These are phyloP conservation scores for Endogone sp. DNA, from an alignment of 192 early-diverging fungal genomes.

Conservation along the genomic window DNA sequence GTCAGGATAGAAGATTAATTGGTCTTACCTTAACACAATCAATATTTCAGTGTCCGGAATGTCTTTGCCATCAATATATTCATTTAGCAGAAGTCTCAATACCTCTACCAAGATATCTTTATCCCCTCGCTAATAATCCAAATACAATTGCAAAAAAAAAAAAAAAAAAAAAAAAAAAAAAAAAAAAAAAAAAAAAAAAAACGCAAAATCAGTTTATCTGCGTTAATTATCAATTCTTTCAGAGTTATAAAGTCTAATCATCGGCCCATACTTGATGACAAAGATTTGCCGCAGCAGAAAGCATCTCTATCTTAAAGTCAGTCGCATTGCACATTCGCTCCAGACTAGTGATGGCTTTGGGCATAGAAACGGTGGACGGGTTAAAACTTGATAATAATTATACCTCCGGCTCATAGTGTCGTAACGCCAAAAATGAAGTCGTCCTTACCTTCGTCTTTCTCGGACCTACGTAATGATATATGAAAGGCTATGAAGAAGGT, in stretches of 20 bases:
- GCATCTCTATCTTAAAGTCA: constrained; percentile 19
- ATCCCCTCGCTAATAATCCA: not conserved
- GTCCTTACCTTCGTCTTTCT: constrained; percentile 10
- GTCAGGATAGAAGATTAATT: not conserved
- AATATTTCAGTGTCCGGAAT: constrained; percentile 11
- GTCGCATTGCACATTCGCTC: constrained; percentile 14
- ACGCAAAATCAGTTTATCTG: not conserved
- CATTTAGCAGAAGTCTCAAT: constrained; percentile 13
- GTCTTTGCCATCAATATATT: constrained; percentile 6
- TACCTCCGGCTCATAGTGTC: no score
- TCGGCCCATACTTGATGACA: not conserved
- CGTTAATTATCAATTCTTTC: no score
- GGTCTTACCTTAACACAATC: constrained; percentile 14
- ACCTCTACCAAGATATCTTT: constrained; percentile 14
- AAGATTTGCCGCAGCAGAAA: constrained; percentile 15
- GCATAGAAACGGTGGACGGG: not conserved
- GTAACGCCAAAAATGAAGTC: not conserved
- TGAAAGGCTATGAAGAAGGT: constrained; percentile 20
- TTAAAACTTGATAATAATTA: no score
- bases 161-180: not conserved
- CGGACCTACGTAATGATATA: constrained; percentile 7
- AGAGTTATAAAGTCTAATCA: no score
- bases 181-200: not conserved
- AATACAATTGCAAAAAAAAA: not conserved
- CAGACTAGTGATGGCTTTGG: constrained; percentile 7